Conservation (phyloP, 2,329 filamentous ascomycete species). For the Neoascochyta sp. region DNA sequence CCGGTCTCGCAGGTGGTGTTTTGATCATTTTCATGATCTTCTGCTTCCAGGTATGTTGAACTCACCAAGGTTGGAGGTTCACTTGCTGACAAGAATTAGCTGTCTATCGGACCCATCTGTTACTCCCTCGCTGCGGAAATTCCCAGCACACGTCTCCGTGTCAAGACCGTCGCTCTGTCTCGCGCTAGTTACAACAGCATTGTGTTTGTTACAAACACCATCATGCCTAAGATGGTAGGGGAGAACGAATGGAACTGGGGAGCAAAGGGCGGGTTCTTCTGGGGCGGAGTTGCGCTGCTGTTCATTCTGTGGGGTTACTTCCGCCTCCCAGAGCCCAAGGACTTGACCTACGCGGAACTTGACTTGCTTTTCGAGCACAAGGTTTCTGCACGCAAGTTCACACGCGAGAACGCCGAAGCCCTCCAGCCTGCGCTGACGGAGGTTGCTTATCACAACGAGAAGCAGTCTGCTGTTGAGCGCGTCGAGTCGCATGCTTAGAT, state of each 20-base stretch:
- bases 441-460: conserved; percentile 16
- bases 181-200: conserved; percentile 43
- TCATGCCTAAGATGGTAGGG: conserved; percentile 25
- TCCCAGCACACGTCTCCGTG: conserved; percentile 73
- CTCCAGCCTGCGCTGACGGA: conserved; percentile 16
- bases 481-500: conserved; percentile 13
- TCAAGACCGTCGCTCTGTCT: conserved; percentile 83
- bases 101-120: conserved; percentile 74
- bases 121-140: conserved; percentile 83
- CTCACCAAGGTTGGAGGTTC: background rate
- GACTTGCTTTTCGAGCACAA: conserved; percentile 23
- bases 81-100: conserved; percentile 63
- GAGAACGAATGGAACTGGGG: conserved; percentile 25
- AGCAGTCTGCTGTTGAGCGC: conserved; percentile 14
- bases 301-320: conserved; percentile 23
- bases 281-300: conserved; percentile 16
- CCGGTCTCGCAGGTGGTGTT: conserved; percentile 38
- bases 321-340: conserved; percentile 21
- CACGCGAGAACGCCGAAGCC: conserved; percentile 15
- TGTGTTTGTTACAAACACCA: conserved; percentile 19
- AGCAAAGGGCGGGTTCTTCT: conserved; percentile 23
- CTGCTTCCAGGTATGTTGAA: conserved; percentile 19
- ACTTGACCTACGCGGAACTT: conserved; percentile 20
- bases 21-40: conserved; percentile 25
- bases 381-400: conserved; percentile 22